Base-by-base conservation (phyloP, 1,139 yeast genomes). In the Suhomyces anneliseae region DNA sequence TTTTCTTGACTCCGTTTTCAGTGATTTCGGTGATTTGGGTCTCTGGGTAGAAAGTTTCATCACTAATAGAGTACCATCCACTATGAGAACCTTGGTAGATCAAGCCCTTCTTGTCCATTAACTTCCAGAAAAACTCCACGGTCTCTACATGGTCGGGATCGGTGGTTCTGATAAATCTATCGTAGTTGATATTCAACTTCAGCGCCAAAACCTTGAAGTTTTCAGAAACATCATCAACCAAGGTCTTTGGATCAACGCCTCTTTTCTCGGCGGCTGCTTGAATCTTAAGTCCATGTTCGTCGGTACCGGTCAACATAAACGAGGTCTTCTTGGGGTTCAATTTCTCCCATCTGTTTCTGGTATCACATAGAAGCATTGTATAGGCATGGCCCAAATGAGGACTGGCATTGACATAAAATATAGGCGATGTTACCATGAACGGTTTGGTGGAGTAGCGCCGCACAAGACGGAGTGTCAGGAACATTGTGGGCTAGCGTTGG, bases 381-480 rank as follows among this genome's bases (percentile, higher is more conserved):
- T 93, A 92, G 39, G 90, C 73, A 66, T 95, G 99, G 6, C 99
- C 99, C 43, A 93, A 67, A 66, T 93, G 99, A 1, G 99, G 99
- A 42, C 71, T 79, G 5, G 99, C 98, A 72, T 95, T 93, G 52
- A 95, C 98, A 63, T 93, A 93, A 68, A 92, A 93, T 26, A 93
- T 95, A 0, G 99, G 99, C 0, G 97, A 87, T 0, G 98, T 90
- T 11, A 89, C 74, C 59, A 83, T 89, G 33, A 68, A 62, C 3
- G 79, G 75, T 43, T 69, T 70, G 36, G 49, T 39, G 7, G 50
- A 38, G 27, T 44, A 39, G 6, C 27, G 38, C 27, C 46, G 46
- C 27, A 39, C 34, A 8, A 14, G 11, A 6, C 40, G 24, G 12
- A 14, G 34, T 14, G 24, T 19, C 24, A 19, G 24, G 1, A 19